These are phyloP conservation scores for Coleophoma eucalyptorum DNA, from an alignment of 2,329 filamentous ascomycete genomes.

Conservation along the genomic window DNA sequence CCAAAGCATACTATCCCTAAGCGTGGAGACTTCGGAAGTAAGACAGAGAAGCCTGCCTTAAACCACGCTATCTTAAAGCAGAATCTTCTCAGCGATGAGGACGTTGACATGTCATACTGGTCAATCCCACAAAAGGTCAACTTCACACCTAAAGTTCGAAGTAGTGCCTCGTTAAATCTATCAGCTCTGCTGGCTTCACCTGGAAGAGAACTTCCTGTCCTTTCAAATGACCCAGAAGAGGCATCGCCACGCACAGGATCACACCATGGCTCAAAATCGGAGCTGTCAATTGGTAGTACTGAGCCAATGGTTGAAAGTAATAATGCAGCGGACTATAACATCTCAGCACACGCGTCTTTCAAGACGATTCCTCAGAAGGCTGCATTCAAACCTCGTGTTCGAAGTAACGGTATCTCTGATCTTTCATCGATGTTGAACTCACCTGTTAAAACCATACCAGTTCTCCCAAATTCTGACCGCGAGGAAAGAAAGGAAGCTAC, in stretches of 20 bases:
- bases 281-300: neutral
- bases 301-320: neutral
- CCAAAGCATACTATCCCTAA: conserved; percentile 3
- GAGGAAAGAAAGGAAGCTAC: neutral
- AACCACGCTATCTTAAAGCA: conserved; percentile 3
- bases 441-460: neutral
- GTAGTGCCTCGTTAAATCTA: conserved; percentile 16
- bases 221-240: conserved; percentile 8
- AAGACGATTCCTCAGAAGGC: conserved; percentile 23
- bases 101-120: conserved; percentile 17
- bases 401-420: neutral
- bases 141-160: conserved; percentile 22
- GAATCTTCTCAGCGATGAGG: neutral
- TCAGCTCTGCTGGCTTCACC: conserved; percentile 24
- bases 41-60: conserved; percentile 8
- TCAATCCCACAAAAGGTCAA: conserved; percentile 27
- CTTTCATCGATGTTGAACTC: neutral
- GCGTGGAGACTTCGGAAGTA: conserved; percentile 1
- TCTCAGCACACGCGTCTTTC: conserved; percentile 6
- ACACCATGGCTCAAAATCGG: neutral
- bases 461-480: neutral
- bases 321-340: neutral
- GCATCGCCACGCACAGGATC: neutral
- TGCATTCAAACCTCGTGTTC: conserved; percentile 13
- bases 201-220: conserved; percentile 16